These are phyloP conservation scores for Stromatinia cepivora DNA, from an alignment of 2,329 filamentous ascomycete genomes.

Conservation along the genomic window DNA sequence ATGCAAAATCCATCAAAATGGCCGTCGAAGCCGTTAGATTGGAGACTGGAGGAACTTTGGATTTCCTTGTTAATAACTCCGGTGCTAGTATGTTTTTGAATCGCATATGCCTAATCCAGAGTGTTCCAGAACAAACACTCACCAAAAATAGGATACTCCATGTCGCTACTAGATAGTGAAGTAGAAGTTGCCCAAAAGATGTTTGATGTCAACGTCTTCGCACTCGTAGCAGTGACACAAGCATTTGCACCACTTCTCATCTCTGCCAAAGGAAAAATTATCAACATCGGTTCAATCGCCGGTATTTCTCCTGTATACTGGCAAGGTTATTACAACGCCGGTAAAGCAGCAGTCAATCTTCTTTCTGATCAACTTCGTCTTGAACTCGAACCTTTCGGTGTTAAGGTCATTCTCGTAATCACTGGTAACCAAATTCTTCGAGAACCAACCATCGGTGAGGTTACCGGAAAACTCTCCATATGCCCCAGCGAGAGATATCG, in stretches of 20 bases:
- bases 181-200: conserved; percentile 35
- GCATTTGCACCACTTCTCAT: conserved; percentile 38
- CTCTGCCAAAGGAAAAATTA: conserved; percentile 44
- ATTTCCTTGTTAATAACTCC: conserved; percentile 49
- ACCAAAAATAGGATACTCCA: conserved; percentile 33
- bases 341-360: conserved; percentile 31
- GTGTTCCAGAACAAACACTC: background rate
- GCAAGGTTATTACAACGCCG: conserved; percentile 34
- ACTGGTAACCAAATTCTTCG: conserved; percentile 34
- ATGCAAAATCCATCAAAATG: conserved; percentile 41
- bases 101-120: conserved; percentile 26
- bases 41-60: conserved; percentile 43
- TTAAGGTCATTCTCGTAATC: conserved; percentile 31
- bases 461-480: conserved; percentile 31
- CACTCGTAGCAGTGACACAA: conserved; percentile 39
- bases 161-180: conserved; percentile 42
- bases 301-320: conserved; percentile 26
- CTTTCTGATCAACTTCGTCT: conserved; percentile 30
- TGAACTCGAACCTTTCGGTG: conserved; percentile 31
- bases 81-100: conserved; percentile 36
- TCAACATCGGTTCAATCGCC: conserved; percentile 47
- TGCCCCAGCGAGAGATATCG: conserved; percentile 27
- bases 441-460: conserved; percentile 26
- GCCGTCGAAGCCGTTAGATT: conserved; percentile 40
- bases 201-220: conserved; percentile 42